Conservation (phyloP, 2,329 filamentous ascomycete species). For the Botrytis elliptica region DNA sequence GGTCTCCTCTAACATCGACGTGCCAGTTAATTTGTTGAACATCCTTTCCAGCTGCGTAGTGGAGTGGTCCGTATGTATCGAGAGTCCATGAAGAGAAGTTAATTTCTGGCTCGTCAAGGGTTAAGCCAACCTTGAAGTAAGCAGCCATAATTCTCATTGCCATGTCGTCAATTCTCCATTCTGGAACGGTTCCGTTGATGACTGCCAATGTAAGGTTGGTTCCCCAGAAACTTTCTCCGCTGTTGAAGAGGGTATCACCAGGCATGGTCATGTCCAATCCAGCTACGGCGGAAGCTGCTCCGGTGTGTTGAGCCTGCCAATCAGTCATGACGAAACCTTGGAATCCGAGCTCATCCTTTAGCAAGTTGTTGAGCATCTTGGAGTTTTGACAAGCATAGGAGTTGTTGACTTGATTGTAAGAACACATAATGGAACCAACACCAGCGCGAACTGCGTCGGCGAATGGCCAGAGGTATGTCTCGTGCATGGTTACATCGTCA, state of each 20-base stretch:
- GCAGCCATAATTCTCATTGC: slow-evolving; percentile 76
- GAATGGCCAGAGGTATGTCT: slow-evolving; percentile 61
- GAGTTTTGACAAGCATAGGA: slow-evolving; percentile 79
- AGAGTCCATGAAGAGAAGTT: slow-evolving; percentile 89
- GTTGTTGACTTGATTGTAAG: slow-evolving; percentile 81
- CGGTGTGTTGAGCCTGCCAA: slow-evolving; percentile 57
- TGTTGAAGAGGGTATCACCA: slow-evolving; percentile 76
- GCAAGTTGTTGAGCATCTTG: slow-evolving; percentile 68
- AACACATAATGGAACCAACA: slow-evolving; percentile 80
- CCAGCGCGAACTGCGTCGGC: slow-evolving; percentile 64
- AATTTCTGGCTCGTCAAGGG: slow-evolving; percentile 49
- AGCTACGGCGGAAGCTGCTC: slow-evolving; percentile 14
- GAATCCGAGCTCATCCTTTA: slow-evolving; percentile 79
- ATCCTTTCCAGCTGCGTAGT: slow-evolving; percentile 52
- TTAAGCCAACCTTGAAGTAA: slow-evolving; percentile 64
- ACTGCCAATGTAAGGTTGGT: slow-evolving; percentile 84
- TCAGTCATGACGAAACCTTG: slow-evolving; percentile 81
- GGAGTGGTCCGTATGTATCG: slow-evolving; percentile 52
- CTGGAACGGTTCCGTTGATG: slow-evolving; percentile 83
- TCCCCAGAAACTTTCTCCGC: slow-evolving; percentile 66
- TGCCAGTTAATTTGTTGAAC: slow-evolving; percentile 73
- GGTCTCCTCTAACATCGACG: slow-evolving; percentile 77
- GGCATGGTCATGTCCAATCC: slow-evolving; percentile 78
- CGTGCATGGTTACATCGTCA: slow-evolving; percentile 60
- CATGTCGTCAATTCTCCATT: slow-evolving; percentile 90